These are phyloP conservation scores for Amanita muscaria DNA, from an alignment of 768 basidiomycete genomes.

Conservation along the genomic window DNA sequence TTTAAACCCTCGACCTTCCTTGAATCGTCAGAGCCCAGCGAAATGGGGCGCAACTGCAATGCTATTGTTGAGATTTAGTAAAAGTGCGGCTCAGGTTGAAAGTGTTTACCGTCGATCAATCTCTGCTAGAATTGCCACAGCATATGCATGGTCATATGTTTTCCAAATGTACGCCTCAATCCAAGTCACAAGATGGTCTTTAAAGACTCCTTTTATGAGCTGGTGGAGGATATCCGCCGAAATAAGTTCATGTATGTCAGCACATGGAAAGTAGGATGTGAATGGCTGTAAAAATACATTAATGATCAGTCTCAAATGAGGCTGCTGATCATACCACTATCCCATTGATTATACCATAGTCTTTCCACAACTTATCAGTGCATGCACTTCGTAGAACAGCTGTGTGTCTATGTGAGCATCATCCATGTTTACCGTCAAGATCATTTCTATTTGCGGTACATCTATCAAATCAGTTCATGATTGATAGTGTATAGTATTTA, in stretches of 20 bases:
- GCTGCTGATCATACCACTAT: too few relatives aligned
- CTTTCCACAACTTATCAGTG: not conserved
- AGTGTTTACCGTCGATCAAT: not conserved
- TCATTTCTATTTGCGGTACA: not conserved
- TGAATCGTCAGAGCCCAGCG: conserved; percentile 8
- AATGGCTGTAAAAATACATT: conserved; percentile 21
- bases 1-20: conserved; percentile 13
- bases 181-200: conserved; percentile 29
- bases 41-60: too few relatives aligned
- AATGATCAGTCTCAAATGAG: too few relatives aligned
- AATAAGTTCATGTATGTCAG: conserved; percentile 26
- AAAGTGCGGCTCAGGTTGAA: not conserved
- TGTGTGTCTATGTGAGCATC: not conserved
- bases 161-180: conserved; percentile 18
- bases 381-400: not conserved
- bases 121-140: not conserved
- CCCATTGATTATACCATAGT: not conserved
- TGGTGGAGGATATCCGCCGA: conserved; percentile 27
- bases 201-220: conserved; percentile 29
- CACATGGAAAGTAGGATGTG: conserved; percentile 24
- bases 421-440: not conserved
- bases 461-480: not conserved
- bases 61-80: too few relatives aligned
- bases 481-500: not conserved
- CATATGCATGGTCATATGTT: not conserved